Evolutionary conservation across 768 basidiomycete genomes (phyloP), one percentile per base, ranked within the genome.

Genomic region (Chalciporus piperatus): DNA sequence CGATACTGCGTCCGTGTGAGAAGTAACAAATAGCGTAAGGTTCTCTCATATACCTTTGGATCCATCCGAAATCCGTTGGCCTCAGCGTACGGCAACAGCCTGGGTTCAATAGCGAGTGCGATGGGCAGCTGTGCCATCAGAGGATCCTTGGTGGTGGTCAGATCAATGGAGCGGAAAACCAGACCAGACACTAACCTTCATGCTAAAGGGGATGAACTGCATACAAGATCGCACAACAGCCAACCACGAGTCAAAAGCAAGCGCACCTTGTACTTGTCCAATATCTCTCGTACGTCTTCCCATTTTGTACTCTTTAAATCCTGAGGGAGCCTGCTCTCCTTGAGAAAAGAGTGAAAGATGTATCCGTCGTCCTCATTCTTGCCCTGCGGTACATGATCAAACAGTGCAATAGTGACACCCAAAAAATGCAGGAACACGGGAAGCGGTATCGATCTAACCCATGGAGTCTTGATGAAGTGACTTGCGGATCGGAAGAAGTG

Each of bases 41-140:
- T 49, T 12, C 8, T 50, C 41, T 54, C 45, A 50, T 43, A 43
- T 68, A 84, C 87, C 75, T 88, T 88, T 65, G 78, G 77, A 61
- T 91, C 87, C 86, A 91, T 86, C 35, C 70, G 71, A 65, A 91
- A 90, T 13, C 88, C 88, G 68, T 90, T 91, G 22, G 75, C 74
- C 33, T 80, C 78, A 2, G 89, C 88, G 52, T 77, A 79, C 1
- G 88, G 87, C 43, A 91, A 76, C 19, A 91, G 70, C 52, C 82
- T 78, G 12, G 88, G 88, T 66, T 89, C 89, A 50, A 89, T 79
- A 19, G 89, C 86, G 37, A 91, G 74, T 3, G 81, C 87, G 45
- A 90, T 76, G 25, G 89, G 88, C 50, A 89, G 83, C 63, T 86
- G 85, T 6, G 77, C 76, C 83, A 85, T 86, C 64, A 91, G 77